A percentile compares a stretch with the other conserved stretches of the same genome.
These are phyloP conservation scores for Penicillium pulvis DNA, from an alignment of 495 filamentous ascomycete genomes.

Conservation along the genomic window DNA sequence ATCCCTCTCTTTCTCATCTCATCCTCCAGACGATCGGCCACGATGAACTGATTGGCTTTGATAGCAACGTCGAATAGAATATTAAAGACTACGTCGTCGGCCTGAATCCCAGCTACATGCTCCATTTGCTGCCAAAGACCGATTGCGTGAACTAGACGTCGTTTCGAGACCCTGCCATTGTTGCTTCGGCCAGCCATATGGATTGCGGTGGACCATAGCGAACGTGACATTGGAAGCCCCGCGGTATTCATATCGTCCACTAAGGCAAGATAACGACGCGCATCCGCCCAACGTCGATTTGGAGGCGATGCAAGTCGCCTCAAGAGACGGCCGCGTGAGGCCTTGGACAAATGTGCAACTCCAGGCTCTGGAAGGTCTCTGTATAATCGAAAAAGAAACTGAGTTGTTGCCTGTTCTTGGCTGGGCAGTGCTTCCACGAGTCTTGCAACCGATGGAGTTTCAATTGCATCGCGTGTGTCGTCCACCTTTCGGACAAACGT, in stretches of 20 bases:
- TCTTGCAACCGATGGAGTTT: slow-evolving; percentile 37
- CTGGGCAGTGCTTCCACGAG: slow-evolving; percentile 47
- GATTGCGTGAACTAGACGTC: slow-evolving; percentile 71
- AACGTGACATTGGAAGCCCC: slow-evolving; percentile 60
- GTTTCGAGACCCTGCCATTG: slow-evolving; percentile 53
- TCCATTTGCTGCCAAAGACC: slow-evolving; percentile 92
- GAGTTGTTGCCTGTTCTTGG: slow-evolving; percentile 44
- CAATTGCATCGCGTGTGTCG: slow-evolving; percentile 19
- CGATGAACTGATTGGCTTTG: slow-evolving; percentile 76
- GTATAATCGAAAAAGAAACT: slow-evolving; percentile 63
- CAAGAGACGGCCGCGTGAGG: slow-evolving; percentile 64
- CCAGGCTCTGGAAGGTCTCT: slow-evolving; percentile 63
- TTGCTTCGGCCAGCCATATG: slow-evolving; percentile 74
- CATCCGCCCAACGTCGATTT: slow-evolving; percentile 42
- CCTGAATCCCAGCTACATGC: slow-evolving; percentile 60
- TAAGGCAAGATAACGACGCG: slow-evolving; percentile 77
- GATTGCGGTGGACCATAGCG: slow-evolving; percentile 83
- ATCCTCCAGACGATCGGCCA: slow-evolving; percentile 79
- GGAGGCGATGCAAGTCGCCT: slow-evolving; percentile 60
- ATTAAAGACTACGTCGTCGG: slow-evolving; percentile 78
- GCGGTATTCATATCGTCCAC: slow-evolving; percentile 77
- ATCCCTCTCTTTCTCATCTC: slow-evolving; percentile 75
- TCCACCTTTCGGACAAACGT: slow-evolving; percentile 8
- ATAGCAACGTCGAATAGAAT: slow-evolving; percentile 88
- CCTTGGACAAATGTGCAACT: slow-evolving; percentile 60